A percentile compares a stretch with the other conserved stretches of the same genome.
phyloP scores from a whole-genome alignment of 2,329 filamentous ascomycete genomes.

The Penicillium sp. region DNA sequence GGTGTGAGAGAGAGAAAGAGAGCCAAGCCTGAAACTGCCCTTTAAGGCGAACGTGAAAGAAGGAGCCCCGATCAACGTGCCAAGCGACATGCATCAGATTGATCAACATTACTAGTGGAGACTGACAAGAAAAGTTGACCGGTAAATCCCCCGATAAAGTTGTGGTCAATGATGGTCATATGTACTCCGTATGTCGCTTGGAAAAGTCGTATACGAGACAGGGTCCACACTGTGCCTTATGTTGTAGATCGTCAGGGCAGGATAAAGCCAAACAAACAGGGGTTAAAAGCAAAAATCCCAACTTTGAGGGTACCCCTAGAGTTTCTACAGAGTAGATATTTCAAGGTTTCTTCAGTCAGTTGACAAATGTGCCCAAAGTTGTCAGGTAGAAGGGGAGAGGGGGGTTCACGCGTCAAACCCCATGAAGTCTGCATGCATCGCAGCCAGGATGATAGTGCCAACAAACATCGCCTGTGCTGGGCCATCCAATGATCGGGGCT shows the following conservation, averaged over 20 bases:
- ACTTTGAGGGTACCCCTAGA: neutral
- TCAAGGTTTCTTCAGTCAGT: neutral
- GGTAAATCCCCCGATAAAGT: slow-evolving; percentile 20
- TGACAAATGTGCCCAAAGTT: neutral
- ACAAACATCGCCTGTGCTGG: neutral
- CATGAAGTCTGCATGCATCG: slow-evolving; percentile 16
- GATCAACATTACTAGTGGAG: slow-evolving; percentile 21
- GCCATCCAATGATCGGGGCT: slow-evolving; percentile 18
- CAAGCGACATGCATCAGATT: slow-evolving; percentile 26
- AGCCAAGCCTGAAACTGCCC: neutral
- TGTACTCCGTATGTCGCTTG: neutral
- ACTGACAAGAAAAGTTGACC: slow-evolving; percentile 12
- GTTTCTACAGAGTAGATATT: neutral
- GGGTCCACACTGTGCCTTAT: neutral
- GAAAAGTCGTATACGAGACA: neutral
- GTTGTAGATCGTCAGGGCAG: neutral
- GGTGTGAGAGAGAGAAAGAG: slow-evolving; percentile 8
- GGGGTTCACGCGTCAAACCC: slow-evolving; percentile 17
- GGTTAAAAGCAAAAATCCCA: too few species aligned
- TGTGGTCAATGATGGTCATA: neutral
- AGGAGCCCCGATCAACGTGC: slow-evolving; percentile 10
- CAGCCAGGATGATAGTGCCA: neutral
- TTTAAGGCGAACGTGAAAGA: neutral
- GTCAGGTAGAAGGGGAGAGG: neutral
- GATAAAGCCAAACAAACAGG: neutral